These are phyloP conservation scores for Dictyostelium discoideum DNA, from an alignment of 78 protist species.

Conservation along the genomic window DNA sequence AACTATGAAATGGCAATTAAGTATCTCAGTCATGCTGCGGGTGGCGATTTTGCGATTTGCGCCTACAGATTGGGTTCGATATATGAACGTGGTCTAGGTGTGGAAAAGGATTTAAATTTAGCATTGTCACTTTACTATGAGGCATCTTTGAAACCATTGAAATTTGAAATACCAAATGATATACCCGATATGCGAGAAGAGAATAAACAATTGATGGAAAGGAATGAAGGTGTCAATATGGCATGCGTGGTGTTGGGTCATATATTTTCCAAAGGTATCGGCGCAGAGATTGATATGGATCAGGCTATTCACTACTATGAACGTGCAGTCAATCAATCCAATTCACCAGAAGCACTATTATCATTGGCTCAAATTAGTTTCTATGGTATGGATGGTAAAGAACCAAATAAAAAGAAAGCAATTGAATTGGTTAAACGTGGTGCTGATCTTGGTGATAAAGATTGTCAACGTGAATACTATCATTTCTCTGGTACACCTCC, in stretches of 20 bases:
- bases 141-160: not conserved
- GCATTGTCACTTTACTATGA: not conserved
- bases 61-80: not conserved
- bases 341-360: not conserved
- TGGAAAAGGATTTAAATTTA: not conserved
- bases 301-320: not conserved
- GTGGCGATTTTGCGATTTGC: not conserved
- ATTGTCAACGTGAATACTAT: not conserved
- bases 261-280: slow-evolving; percentile 12
- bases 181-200: not conserved
- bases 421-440: slow-evolving; percentile 19
- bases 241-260: not conserved
- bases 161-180: slow-evolving; percentile 3
- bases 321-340: not conserved
- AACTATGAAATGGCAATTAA: not conserved
- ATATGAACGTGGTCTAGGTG: slow-evolving; percentile 8
- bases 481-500: not conserved
- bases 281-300: not conserved
- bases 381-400: not conserved
- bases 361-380: not conserved
- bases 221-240: not conserved
- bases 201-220: not conserved
- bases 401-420: not conserved
- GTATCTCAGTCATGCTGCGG: slow-evolving; percentile 7
- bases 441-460: slow-evolving; percentile 7